Conservation (phyloP, 768 basidiomycete genomes). For the Trametes maxima region DNA sequence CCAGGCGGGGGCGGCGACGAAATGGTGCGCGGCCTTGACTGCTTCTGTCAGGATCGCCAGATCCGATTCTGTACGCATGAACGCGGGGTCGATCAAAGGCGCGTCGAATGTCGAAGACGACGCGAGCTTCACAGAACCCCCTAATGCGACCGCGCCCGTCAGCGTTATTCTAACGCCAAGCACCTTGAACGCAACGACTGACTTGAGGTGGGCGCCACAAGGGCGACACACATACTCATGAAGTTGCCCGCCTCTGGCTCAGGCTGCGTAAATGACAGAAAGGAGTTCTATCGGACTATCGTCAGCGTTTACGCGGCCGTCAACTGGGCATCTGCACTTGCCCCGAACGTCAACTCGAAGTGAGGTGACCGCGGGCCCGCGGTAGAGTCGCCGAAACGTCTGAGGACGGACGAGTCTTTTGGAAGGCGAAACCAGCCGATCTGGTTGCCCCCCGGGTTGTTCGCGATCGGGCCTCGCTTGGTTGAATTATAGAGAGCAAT, state of each 20-base stretch:
- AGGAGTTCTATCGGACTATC: neutral
- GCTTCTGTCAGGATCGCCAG: conserved; percentile 29
- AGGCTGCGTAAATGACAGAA: neutral
- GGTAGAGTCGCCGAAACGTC: conserved; percentile 24
- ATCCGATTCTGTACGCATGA: conserved; percentile 32
- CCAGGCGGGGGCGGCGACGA: conserved; percentile 20
- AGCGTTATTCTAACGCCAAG: neutral
- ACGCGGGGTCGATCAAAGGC: conserved; percentile 30
- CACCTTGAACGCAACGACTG: neutral
- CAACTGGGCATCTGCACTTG: neutral
- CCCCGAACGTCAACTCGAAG: conserved; percentile 23
- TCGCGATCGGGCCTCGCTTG: conserved; percentile 15
- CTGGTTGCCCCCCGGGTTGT: conserved; percentile 13
- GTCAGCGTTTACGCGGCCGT: neutral
- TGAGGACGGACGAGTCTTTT: conserved; percentile 5
- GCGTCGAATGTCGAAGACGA: conserved; percentile 26
- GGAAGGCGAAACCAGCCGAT: conserved; percentile 29
- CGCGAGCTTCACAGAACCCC: conserved; percentile 27
- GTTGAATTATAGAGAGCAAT: conserved; percentile 8
- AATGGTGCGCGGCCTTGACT: conserved; percentile 8
- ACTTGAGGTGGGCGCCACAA: conserved; percentile 14
- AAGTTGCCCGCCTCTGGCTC: neutral
- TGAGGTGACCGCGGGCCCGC: conserved; percentile 30
- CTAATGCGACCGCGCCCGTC: conserved; percentile 3
- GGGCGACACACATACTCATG: neutral